Conservation (phyloP, 495 filamentous ascomycete genomes). For the Penicillium odoratum region DNA sequence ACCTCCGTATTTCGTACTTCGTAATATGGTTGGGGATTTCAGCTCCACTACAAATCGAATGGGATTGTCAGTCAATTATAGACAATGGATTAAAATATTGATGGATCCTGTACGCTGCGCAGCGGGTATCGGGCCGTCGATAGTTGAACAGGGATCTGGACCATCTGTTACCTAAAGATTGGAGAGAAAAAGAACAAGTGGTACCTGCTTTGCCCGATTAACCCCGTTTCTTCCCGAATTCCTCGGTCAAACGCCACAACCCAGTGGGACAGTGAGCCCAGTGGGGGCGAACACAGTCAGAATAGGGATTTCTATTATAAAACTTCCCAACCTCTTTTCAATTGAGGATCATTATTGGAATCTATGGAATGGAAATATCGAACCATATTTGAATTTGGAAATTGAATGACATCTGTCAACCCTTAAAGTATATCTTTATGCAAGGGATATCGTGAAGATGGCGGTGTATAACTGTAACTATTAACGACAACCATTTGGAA, state of each 20-base stretch:
- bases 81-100: neutral
- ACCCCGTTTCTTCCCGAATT: constrained; percentile 22
- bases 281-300: constrained; percentile 7
- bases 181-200: neutral
- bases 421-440: neutral
- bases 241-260: neutral
- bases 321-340: no score
- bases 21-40: no score
- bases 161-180: neutral
- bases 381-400: no score
- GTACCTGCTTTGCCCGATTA: constrained; percentile 4
- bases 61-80: neutral
- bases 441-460: constrained; percentile 1
- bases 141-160: constrained; percentile 34
- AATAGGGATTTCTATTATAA: neutral
- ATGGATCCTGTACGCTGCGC: constrained; percentile 30
- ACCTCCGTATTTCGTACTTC: no score
- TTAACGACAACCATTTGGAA: neutral
- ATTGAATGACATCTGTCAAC: constrained; percentile 19
- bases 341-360: no score
- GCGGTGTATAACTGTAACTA: constrained; percentile 12
- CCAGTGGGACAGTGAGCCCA: constrained; percentile 3
- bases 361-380: no score
- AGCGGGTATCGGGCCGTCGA: constrained; percentile 39
- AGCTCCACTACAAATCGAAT: no score